Evolutionary conservation across 139 green algal genomes (phyloP), one percentile per base, ranked within the genome.

Genomic region (Closterium sp.): DNA sequence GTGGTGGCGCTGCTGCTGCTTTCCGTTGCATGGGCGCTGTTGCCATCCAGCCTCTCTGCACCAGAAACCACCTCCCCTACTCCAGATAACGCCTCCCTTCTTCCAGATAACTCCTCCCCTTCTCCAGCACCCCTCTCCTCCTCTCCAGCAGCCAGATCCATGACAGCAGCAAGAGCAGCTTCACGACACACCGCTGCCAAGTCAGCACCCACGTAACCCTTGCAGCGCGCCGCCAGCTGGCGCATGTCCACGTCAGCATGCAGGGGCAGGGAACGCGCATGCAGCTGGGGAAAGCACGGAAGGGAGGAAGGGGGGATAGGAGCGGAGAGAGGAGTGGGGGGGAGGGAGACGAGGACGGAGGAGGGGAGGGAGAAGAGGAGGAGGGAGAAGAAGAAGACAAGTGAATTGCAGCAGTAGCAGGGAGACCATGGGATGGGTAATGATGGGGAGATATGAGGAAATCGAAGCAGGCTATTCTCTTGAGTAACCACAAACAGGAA

Each of bases 81-180:
- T n/a, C n/a, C n/a, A n/a, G n/a, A n/a, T n/a, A n/a, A n/a, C 32
- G 32, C 45, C 45, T 70, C 45, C 5, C 10, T 70, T 19, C 10
- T 4, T 2, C 45, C 45, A 13, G 10, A 22, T n/a, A n/a, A n/a
- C n/a, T n/a, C n/a, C 45, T 70, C 45, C 45, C 10, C 45, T 70
- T 70, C 45, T 4, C 45, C 45, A 70, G 10, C 3, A 70, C 0
- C 45, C 45, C 4, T 4, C 45, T 70, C 4, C 3, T 2, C 45
- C 11, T 13, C 5, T 4, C 45, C 45, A 70, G 10, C 45, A 70
- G 45, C 45, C 45, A 70, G 6, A 2, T 70, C 45, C 45, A 70
- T 70, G 31, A 99, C 86, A 1, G 97, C 97, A 17, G 94, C 89
- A 91, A 99, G 93, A 2, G 97, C 97, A 9, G 97, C 97, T 91